Evolutionary conservation across 176 grass and related monocot species (phyloP).

Genomic region (Secale cereale): DNA sequence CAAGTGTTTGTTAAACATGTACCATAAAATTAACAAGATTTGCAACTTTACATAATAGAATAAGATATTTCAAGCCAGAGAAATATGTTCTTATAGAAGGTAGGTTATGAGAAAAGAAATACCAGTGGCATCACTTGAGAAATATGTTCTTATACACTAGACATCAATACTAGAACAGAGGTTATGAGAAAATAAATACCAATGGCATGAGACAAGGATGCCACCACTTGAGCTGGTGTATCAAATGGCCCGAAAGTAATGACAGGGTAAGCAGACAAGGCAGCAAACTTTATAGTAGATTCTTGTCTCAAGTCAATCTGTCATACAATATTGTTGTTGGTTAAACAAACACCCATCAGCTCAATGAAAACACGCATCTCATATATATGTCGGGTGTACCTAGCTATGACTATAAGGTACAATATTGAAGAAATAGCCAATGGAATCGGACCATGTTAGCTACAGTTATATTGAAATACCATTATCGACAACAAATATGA

Average conservation of each 20-base stretch:
- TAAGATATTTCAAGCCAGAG: neutral
- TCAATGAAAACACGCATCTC: neutral
- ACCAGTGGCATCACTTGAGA: constrained; percentile 55
- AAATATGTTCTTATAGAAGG: neutral
- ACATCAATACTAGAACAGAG: neutral
- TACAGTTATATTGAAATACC: neutral
- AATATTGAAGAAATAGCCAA: neutral
- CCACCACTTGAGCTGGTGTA: constrained; percentile 61
- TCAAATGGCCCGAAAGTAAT: constrained; percentile 86
- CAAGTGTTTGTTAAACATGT: neutral
- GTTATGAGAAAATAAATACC: constrained; percentile 44
- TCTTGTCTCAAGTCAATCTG: constrained; percentile 79
- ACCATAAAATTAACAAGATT: neutral
- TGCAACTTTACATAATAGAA: constrained; percentile 7
- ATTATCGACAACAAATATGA: neutral
- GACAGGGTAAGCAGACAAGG: constrained; percentile 54
- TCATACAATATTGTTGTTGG: neutral
- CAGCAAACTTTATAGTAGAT: constrained; percentile 53
- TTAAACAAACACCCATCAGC: neutral
- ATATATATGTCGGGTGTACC: neutral
- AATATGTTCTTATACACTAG: neutral
- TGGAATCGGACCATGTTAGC: neutral
- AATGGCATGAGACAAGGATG: constrained; percentile 71
- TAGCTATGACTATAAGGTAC: neutral
- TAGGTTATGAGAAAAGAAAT: constrained; percentile 17